Evolutionary conservation across 805 yeast species (phyloP), one percentile per base, ranked within the genome.

Genomic region (Saturnispora ahearnii): DNA sequence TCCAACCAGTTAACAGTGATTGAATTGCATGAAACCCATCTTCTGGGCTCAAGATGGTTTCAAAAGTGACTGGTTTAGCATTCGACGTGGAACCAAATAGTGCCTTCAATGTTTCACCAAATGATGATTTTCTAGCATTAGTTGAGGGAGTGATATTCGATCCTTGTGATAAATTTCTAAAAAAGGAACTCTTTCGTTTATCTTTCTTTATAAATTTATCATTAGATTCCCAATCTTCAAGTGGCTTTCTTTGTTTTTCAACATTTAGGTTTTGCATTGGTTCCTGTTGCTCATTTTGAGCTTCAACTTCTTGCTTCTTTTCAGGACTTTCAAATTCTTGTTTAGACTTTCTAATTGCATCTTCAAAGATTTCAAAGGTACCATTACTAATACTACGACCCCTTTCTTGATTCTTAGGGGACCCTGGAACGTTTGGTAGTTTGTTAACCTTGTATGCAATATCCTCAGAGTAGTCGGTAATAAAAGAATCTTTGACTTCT

Each of bases 1-100:
- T 74, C 93, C 93, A 84, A 15, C 83, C 79, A 42, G 65, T 70
- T 55, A 84, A 67, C 49, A 84, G 72, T 41, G 84, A 78, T 60
- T 70, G 74, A 57, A 84, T 66, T 3, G 88, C 87, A 41, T 78
- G 77, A 53, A 77, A 74, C 73, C 84, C 73, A 60, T 84, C 87
- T 28, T 69, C 74, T 51, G 69, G 68, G 10, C 75, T 69, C 22
- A 68, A 51, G 21, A 60, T 56, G 1, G 71, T 64, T 22, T 50
- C 51, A 46, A 77, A 62, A 28, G 73, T 68, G 11, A 46, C 41
- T 4, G 53, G 52, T 24, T 41, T 37, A 5, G 58, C 38, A 11
- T 34, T 24, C 21, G 56, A 43, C 18, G 51, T 57, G 5, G 59
- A 55, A 13, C 70, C 60, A 41, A 74, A 72, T 40, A 77, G 69